phyloP scores from a whole-genome alignment of 1,139 yeast genomes.

The Nadsonia starkeyi-henricii region DNA sequence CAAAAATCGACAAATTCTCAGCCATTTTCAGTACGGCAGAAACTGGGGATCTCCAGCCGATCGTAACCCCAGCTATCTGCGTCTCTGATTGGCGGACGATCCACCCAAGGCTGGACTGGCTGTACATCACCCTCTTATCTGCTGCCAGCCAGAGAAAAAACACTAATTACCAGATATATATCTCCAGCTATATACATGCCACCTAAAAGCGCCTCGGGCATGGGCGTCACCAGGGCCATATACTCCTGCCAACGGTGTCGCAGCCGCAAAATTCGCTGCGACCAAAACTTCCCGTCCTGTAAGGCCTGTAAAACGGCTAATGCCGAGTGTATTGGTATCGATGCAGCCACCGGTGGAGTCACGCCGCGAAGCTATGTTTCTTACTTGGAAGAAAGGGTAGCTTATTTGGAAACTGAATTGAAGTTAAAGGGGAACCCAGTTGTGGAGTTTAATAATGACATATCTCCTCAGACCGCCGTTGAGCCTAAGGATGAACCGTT shows the following conservation, averaged over 20 bases:
- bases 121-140: too few relatives aligned
- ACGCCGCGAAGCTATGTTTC: constrained; percentile 71
- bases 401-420: constrained; percentile 39
- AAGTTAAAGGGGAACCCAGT: constrained; percentile 13
- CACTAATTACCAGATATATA: too few relatives aligned
- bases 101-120: too few relatives aligned
- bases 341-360: constrained; percentile 78
- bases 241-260: constrained; percentile 82
- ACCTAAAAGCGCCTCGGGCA: neutral
- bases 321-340: constrained; percentile 66
- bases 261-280: constrained; percentile 66
- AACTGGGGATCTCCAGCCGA: too few relatives aligned
- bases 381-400: constrained; percentile 54
- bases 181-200: neutral
- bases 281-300: constrained; percentile 71
- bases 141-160: too few relatives aligned
- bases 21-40: too few relatives aligned
- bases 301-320: constrained; percentile 53
- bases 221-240: constrained; percentile 24
- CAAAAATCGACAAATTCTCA: too few relatives aligned
- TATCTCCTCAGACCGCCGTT: too few relatives aligned
- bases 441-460: neutral
- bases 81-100: too few relatives aligned
- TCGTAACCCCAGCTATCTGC: too few relatives aligned
- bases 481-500: too few relatives aligned